A percentile compares a stretch with the other conserved stretches of the same genome.
phyloP scores from a whole-genome alignment of 805 yeast species.

The Spathaspora sp. region DNA sequence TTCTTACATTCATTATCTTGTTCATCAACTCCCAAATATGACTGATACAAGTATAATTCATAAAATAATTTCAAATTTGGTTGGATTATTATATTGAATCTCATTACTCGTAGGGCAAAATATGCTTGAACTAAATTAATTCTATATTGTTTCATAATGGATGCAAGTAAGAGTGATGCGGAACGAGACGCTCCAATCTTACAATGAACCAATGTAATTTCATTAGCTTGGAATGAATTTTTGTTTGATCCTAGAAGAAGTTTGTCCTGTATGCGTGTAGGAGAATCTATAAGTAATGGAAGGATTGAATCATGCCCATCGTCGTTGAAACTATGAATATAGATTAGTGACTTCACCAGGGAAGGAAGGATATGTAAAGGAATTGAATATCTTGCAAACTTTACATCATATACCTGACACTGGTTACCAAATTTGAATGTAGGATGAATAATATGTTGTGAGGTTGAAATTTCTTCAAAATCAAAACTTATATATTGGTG shows the following conservation, averaged over 20 bases:
- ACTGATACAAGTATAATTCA: conserved; percentile 30
- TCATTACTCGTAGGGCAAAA: conserved; percentile 32
- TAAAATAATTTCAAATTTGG: conserved; percentile 38
- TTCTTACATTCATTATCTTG: conserved; percentile 10
- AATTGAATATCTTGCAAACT: conserved; percentile 4
- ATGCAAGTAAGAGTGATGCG: conserved; percentile 39
- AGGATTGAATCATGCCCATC: conserved; percentile 35
- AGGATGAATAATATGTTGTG: conserved; percentile 9
- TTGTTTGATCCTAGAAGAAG: conserved; percentile 19
- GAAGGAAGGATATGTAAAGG: neutral
- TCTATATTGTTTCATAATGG: conserved; percentile 30
- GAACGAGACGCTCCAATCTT: conserved; percentile 41
- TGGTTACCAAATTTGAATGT: conserved; percentile 17
- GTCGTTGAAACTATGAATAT: conserved; percentile 32
- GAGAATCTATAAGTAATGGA: conserved; percentile 26
- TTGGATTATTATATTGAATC: conserved; percentile 40
- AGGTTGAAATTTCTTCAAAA: conserved; percentile 6
- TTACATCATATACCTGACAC: conserved; percentile 17
- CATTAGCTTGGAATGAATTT: conserved; percentile 3
- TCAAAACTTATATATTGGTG: conserved; percentile 11
- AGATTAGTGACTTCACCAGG: conserved; percentile 15
- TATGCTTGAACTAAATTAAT: conserved; percentile 32
- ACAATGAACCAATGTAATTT: conserved; percentile 30
- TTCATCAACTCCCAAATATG: conserved; percentile 14
- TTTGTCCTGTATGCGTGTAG: conserved; percentile 25